Percentiles rank a stretch among this genome's conserved stretches.
phyloP scores from a whole-genome alignment of 2,329 filamentous ascomycete genomes.

The Xylaria sp. region DNA sequence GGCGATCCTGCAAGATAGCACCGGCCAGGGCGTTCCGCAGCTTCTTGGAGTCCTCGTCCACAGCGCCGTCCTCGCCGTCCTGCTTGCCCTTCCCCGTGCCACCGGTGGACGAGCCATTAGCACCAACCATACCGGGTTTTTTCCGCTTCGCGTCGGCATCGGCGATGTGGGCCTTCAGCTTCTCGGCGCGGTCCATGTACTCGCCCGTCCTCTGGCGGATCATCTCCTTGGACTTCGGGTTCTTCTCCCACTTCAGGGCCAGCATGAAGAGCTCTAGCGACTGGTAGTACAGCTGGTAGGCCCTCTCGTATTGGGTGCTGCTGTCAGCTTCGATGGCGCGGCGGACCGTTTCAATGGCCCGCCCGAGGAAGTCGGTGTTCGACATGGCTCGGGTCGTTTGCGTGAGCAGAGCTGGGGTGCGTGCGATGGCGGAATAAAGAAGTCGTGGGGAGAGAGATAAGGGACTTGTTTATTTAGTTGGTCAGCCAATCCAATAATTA shows the following conservation, averaged over 20 bases:
- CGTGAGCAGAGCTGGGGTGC: slow-evolving; percentile 3
- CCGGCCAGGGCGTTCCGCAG: slow-evolving; percentile 88
- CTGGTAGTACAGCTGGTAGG: slow-evolving; percentile 95
- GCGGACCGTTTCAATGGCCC: slow-evolving; percentile 95
- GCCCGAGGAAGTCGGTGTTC: slow-evolving; percentile 94
- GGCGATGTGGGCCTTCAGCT: slow-evolving; percentile 89
- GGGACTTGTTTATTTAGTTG: slow-evolving; percentile 1
- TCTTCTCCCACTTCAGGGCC: slow-evolving; percentile 99
- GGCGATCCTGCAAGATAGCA: slow-evolving; percentile 93
- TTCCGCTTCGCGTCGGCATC: slow-evolving; percentile 77
- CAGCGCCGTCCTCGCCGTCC: slow-evolving; percentile 63
- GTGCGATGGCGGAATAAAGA: slow-evolving; percentile 9
- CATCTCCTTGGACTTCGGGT: slow-evolving; percentile 95
- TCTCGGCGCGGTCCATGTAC: slow-evolving; percentile 99
- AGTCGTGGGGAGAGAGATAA: slow-evolving; percentile 5
- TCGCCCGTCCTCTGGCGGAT: slow-evolving; percentile 94
- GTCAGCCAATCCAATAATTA: background rate
- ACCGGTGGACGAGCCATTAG: slow-evolving; percentile 73
- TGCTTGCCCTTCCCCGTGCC: slow-evolving; percentile 70
- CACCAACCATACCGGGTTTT: slow-evolving; percentile 76
- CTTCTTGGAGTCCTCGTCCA: slow-evolving; percentile 95
- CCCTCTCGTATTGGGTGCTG: slow-evolving; percentile 94
- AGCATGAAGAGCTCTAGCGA: slow-evolving; percentile 98
- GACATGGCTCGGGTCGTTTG: slow-evolving; percentile 71
- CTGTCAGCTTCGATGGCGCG: slow-evolving; percentile 98